Percentiles rank a stretch among this genome's conserved stretches.
phyloP scores from a whole-genome alignment of 345 rosid genomes.

The Physaria fendleri region DNA sequence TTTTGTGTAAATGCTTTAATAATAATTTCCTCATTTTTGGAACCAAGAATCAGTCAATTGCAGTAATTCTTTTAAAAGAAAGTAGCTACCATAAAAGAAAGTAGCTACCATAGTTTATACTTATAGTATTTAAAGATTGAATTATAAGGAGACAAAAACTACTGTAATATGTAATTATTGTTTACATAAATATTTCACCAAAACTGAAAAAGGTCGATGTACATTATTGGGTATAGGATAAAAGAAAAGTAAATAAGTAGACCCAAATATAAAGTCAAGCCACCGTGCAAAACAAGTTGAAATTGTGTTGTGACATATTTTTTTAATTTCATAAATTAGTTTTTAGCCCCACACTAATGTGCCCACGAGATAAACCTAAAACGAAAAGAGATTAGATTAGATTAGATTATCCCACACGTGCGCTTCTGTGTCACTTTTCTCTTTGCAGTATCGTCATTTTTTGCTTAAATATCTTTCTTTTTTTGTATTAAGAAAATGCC shows the following conservation, averaged over 20 bases:
- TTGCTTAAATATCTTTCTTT: not conserved
- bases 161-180: not conserved
- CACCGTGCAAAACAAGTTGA: conserved; percentile 36
- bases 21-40: conserved; percentile 16
- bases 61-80: not conserved
- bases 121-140: not conserved
- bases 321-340: not conserved
- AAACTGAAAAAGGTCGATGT: not conserved
- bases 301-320: conserved; percentile 5
- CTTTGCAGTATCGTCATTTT: not conserved
- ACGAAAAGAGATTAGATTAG: conserved; percentile 23
- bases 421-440: conserved; percentile 21
- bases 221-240: not conserved
- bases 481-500: not conserved
- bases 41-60: conserved; percentile 23
- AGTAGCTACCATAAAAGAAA: conserved; percentile 10
- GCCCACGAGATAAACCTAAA: conserved; percentile 25
- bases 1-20: conserved; percentile 25
- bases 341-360: conserved; percentile 28
- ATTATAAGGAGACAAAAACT: conserved; percentile 8
- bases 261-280: conserved; percentile 28
- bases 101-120: conserved; percentile 2
- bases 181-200: not conserved
- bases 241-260: conserved; percentile 7
- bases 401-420: conserved; percentile 36